These are phyloP conservation scores for Batkoa obscura DNA, from an alignment of 371 early-diverging fungal genomes.

Conservation along the genomic window DNA sequence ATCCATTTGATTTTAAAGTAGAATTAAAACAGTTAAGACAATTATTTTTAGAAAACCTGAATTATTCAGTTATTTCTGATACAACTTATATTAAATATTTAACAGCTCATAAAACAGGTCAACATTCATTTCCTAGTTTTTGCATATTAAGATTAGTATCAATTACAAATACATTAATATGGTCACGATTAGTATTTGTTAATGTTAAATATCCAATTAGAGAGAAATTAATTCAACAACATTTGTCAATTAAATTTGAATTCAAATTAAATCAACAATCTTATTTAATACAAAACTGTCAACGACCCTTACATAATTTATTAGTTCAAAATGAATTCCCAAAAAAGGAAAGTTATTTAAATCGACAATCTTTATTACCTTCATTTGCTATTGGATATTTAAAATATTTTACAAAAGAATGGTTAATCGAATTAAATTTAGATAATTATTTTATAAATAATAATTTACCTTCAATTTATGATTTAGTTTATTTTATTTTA, in stretches of 20 bases:
- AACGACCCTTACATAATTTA: slow-evolving; percentile 1
- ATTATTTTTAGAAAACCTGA: neutral
- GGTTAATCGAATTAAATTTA: slow-evolving; percentile 37
- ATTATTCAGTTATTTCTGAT: slow-evolving; percentile 7
- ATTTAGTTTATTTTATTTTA: slow-evolving; percentile 39
- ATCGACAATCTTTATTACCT: neutral
- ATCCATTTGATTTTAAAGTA: neutral
- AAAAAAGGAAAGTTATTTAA: neutral
- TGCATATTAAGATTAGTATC: slow-evolving; percentile 12
- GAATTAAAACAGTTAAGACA: neutral
- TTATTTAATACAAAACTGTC: neutral
- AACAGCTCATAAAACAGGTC: slow-evolving; percentile 10
- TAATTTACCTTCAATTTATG: slow-evolving; percentile 32
- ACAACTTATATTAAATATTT: slow-evolving; percentile 14
- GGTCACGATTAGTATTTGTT: slow-evolving; percentile 1
- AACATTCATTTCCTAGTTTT: slow-evolving; percentile 12
- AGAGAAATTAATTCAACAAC: neutral
- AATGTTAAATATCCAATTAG: neutral
- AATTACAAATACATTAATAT: neutral
- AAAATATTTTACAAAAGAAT: slow-evolving; percentile 33
- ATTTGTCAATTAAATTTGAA: neutral
- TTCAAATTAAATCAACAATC: neutral
- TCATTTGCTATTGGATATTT: slow-evolving; percentile 23
- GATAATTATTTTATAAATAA: slow-evolving; percentile 15
- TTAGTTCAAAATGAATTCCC: neutral